phyloP scores from a whole-genome alignment of 108 stramenopile species.

The Nannochloropsis salina region DNA sequence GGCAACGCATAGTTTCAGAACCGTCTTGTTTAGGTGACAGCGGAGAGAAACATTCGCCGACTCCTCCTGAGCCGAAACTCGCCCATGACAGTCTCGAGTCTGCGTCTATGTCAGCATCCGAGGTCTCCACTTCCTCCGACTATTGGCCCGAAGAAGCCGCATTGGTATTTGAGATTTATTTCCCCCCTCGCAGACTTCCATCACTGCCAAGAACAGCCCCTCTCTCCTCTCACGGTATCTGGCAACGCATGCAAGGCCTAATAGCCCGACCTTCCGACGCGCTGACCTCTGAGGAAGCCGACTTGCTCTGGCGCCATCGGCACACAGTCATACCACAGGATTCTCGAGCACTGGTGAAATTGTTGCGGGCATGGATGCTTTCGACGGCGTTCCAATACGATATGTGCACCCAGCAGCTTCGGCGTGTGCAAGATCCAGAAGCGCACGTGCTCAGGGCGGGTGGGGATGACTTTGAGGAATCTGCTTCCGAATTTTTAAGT shows the following conservation, averaged over 20 bases:
- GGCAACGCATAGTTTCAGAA: not conserved
- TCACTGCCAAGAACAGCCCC: not conserved
- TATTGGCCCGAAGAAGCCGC: not conserved
- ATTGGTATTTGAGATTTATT: not conserved
- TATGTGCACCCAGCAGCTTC: not conserved
- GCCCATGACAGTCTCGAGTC: not conserved
- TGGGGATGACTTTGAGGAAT: not conserved
- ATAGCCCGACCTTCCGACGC: not conserved
- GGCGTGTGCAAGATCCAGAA: not conserved
- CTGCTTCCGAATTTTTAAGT: not conserved
- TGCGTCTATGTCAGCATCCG: not conserved
- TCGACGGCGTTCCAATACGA: not conserved
- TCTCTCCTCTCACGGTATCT: not conserved
- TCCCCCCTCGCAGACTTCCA: not conserved
- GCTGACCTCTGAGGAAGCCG: not conserved
- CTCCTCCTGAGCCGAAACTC: not conserved
- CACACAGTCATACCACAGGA: conserved; percentile 1
- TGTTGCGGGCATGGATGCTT: not conserved
- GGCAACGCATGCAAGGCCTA: not conserved
- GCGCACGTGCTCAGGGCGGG: not conserved
- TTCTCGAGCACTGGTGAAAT: not conserved
- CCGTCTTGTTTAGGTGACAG: not conserved
- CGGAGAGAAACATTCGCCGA: not conserved
- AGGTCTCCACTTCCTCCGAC: not conserved
- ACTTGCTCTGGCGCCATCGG: not conserved